These are phyloP conservation scores for Syzygium aromaticum DNA, from an alignment of 345 rosid species.

Conservation along the genomic window DNA sequence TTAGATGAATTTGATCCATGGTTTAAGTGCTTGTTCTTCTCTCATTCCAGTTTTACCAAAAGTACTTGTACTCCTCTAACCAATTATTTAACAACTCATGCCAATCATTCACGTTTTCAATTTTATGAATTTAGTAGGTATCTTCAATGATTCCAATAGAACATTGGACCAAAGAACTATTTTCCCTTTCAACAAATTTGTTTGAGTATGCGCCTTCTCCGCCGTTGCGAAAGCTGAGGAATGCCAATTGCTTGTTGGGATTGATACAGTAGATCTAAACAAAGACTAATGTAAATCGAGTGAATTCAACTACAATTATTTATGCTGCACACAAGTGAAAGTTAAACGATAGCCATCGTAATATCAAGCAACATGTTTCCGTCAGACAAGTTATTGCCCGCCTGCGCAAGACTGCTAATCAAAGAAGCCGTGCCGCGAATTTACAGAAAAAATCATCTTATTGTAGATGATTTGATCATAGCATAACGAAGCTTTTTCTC, in stretches of 20 bases:
- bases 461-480: not conserved
- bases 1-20: not conserved
- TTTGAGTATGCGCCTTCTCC: not conserved
- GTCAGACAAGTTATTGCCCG: not conserved
- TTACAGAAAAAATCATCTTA: not conserved
- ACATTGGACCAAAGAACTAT: not conserved
- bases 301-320: not conserved
- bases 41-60: not conserved
- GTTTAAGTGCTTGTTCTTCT: not conserved
- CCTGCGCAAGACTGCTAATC: not conserved
- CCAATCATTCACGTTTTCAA: not conserved
- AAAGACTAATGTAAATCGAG: not conserved
- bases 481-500: not conserved
- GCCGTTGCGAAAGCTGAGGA: not conserved
- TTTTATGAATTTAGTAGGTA: not conserved
- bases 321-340: not conserved
- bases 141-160: not conserved
- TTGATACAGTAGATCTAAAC: not conserved
- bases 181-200: not conserved
- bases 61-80: rapidly evolving
- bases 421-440: not conserved
- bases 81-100: not conserved
- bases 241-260: not conserved
- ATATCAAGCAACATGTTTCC: not conserved
- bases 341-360: not conserved